phyloP scores from a whole-genome alignment of 495 filamentous ascomycete species.

The Penicillium odoratum region DNA sequence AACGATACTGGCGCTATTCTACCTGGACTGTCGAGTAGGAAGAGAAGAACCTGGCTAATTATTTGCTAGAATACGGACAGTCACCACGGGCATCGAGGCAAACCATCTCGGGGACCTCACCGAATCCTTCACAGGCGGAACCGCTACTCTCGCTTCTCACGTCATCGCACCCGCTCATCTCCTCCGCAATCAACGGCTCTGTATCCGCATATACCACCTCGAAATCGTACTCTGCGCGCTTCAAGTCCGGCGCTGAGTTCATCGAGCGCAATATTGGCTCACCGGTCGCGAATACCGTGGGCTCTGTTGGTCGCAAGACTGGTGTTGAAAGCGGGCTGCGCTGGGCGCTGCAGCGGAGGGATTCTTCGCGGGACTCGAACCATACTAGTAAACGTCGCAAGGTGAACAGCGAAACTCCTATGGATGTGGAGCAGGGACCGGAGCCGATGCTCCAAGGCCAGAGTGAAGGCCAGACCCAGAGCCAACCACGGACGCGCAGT shows the following conservation, averaged over 20 bases:
- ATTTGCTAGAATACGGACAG: constrained; percentile 32
- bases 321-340: constrained; percentile 81
- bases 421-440: constrained; percentile 43
- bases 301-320: constrained; percentile 75
- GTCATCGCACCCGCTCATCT: constrained; percentile 74
- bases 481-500: constrained; percentile 31
- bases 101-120: constrained; percentile 18
- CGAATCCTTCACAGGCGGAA: constrained; percentile 50
- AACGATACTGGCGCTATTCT: too few species aligned
- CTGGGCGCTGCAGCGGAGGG: constrained; percentile 63
- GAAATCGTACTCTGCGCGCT: constrained; percentile 83
- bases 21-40: neutral
- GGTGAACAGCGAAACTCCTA: constrained; percentile 42
- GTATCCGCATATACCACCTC: constrained; percentile 76
- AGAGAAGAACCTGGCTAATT: constrained; percentile 13
- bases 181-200: constrained; percentile 76
- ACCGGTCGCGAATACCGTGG: constrained; percentile 78
- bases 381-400: constrained; percentile 64
- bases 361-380: constrained; percentile 39
- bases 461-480: neutral
- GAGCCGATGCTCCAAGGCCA: constrained; percentile 1
- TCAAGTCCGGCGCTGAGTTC: constrained; percentile 80
- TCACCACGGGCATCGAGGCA: constrained; percentile 35
- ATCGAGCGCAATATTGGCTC: constrained; percentile 79
- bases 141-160: constrained; percentile 79